Evolutionary conservation across 2,329 filamentous ascomycete species (phyloP).

Genomic region (Huntiella moniliformis): DNA sequence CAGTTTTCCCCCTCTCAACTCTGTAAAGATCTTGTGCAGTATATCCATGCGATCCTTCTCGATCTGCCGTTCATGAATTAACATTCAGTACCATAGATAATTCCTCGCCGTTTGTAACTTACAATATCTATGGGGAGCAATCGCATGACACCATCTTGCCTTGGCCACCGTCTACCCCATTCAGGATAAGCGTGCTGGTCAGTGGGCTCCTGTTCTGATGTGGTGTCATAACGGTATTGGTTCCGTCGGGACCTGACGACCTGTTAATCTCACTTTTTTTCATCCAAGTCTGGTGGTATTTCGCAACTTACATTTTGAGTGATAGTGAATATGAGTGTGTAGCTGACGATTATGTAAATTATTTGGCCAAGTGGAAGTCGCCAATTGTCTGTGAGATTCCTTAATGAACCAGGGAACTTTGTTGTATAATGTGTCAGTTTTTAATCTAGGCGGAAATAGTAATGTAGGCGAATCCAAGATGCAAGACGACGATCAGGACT

Average conservation of each 20-base stretch:
- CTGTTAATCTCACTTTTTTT: no score
- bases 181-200: slow-evolving; percentile 28
- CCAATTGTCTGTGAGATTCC: no score
- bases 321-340: no score
- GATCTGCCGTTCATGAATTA: slow-evolving; percentile 23
- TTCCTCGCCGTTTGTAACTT: slow-evolving; percentile 13
- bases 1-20: slow-evolving; percentile 4
- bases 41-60: slow-evolving; percentile 68
- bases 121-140: slow-evolving; percentile 63
- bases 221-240: slow-evolving; percentile 5
- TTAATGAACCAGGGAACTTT: no score
- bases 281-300: no score
- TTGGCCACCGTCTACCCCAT: slow-evolving; percentile 53
- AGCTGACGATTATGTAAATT: no score
- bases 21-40: slow-evolving; percentile 53
- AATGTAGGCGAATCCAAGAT: no score
- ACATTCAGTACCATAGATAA: slow-evolving; percentile 12
- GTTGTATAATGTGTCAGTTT: no score
- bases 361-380: no score
- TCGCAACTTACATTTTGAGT: no score
- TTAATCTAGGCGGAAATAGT: no score
- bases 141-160: slow-evolving; percentile 49
- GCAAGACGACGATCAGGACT: no score
- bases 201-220: neutral
- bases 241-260: neutral